These are phyloP conservation scores for Leucocoprinus birnbaumii DNA, from an alignment of 768 basidiomycete species.

Conservation along the genomic window DNA sequence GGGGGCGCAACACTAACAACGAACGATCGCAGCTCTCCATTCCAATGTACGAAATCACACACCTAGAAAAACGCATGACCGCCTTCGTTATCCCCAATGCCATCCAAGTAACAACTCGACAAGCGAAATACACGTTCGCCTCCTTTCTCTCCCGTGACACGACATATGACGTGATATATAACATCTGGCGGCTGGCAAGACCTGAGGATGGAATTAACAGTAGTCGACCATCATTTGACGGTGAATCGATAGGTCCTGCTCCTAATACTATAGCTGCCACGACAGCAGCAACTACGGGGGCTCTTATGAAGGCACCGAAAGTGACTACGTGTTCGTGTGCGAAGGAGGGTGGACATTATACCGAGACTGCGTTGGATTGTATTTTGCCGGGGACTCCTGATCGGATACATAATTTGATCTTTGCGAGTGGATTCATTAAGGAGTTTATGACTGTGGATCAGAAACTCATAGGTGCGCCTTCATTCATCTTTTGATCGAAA, in stretches of 20 bases:
- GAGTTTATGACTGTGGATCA: constrained; percentile 90
- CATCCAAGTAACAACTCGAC: constrained; percentile 82
- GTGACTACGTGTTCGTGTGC: constrained; percentile 76
- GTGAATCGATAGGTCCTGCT: constrained; percentile 6
- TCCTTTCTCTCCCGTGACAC: constrained; percentile 97
- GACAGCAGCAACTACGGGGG: constrained; percentile 6
- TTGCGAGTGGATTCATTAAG: constrained; percentile 93
- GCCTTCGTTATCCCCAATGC: constrained; percentile 98
- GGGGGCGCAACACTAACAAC: constrained; percentile 4
- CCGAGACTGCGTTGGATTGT: constrained; percentile 73
- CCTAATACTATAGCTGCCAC: constrained; percentile 10
- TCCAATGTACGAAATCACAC: constrained; percentile 82
- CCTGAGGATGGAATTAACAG: constrained; percentile 54
- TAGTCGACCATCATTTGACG: constrained; percentile 33
- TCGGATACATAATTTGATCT: constrained; percentile 93
- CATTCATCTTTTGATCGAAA: too few species aligned
- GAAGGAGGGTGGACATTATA: constrained; percentile 66
- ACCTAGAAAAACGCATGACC: constrained; percentile 96
- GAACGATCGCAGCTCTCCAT: constrained; percentile 74
- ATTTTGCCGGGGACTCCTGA: constrained; percentile 90
- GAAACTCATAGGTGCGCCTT: constrained; percentile 81
- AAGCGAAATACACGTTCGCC: constrained; percentile 88
- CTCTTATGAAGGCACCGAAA: constrained; percentile 29
- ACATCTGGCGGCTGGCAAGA: constrained; percentile 91
- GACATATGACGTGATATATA: constrained; percentile 92